Percentiles rank a stretch among this genome's conserved stretches.
Evolutionary conservation across 2,329 filamentous ascomycete species (phyloP).

Genomic region (Raffaelea deltoideospora): DNA sequence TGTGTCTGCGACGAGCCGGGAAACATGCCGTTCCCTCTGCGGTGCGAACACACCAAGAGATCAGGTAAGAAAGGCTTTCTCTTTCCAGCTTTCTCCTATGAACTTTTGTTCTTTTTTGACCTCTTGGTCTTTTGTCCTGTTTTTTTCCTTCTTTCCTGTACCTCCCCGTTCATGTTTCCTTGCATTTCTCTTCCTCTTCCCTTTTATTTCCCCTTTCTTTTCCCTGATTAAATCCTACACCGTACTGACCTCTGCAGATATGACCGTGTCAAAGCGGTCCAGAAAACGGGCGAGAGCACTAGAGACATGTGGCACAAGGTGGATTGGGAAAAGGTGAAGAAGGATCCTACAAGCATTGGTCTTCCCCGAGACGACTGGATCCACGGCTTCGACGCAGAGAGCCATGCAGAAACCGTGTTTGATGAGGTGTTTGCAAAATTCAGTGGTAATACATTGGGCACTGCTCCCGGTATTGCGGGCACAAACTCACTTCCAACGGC

Average conservation of each 20-base stretch:
- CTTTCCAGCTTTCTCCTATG: no score
- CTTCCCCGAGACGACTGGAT: constrained; percentile 37
- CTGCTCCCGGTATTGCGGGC: no score
- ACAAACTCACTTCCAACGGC: no score
- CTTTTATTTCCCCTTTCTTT: no score
- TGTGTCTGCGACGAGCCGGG: constrained; percentile 24
- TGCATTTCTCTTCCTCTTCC: no score
- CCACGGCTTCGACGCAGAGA: constrained; percentile 27
- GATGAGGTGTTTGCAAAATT: constrained; percentile 18
- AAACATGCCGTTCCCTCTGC: constrained; percentile 21
- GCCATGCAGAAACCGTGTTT: constrained; percentile 23
- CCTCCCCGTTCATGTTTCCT: no score
- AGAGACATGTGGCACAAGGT: constrained; percentile 40
- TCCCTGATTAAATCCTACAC: no score
- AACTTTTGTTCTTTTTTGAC: no score
- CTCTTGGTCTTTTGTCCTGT: no score
- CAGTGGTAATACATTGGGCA: no score
- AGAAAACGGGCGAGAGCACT: constrained; percentile 35
- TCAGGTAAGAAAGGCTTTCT: constrained; percentile 12
- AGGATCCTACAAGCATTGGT: constrained; percentile 30
- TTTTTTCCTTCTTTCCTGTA: no score
- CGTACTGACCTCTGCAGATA: constrained; percentile 18
- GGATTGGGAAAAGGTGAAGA: constrained; percentile 31
- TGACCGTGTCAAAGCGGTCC: constrained; percentile 29
- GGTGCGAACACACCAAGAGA: constrained; percentile 26